Evolutionary conservation across 2,329 filamentous ascomycete species (phyloP), one percentile per base, ranked within the genome.

Genomic region (Aphanocladium album): DNA sequence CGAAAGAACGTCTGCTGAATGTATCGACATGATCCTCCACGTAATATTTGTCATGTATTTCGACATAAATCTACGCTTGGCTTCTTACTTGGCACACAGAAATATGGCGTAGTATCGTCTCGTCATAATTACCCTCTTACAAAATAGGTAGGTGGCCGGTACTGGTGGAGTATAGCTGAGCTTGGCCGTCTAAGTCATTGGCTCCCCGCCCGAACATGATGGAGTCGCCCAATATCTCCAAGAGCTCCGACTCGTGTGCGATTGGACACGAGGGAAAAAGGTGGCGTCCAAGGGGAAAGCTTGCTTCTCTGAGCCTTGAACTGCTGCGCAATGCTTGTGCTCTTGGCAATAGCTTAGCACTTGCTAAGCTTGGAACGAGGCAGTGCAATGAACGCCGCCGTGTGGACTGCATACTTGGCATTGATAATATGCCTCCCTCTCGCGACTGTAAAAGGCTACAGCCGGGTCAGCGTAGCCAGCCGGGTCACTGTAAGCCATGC

Each of bases 401-500:
- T 43, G 46, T 50, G 55, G 46, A 43, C n/a, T 50, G 21, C 19
- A 17, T 41, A 41, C 55, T 57, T 50, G 55, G 55, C 45, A 57
- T 27, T 57, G 46, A 50, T 50, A 30, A 30, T 57, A 16, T 21
- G 45, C 17, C 25, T 56, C 23, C 30, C 27, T 41, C 12, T 33
- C 3, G n/a, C 23, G 33, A 17, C 11, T 41, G 37, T 19, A 30
- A 27, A 41, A n/a, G 23, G 6, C 17, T 27, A 19, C 43, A 16
- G n/a, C 21, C 43, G 21, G 16, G 52, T 45, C n/a, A 35, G 35
- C n/a, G 9, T 30, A 45, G n/a, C n/a, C 43, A 16, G n/a, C 21
- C 43, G 21, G 16, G 52, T 45, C n/a, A 35, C 45, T 25, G 9
- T 30, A 45, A n/a, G 2, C 8, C 12, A 21, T 30, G 41, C 52